Base-by-base conservation (phyloP, 225 moss, liverwort and hornwort species). In the Bryum argenteum region DNA sequence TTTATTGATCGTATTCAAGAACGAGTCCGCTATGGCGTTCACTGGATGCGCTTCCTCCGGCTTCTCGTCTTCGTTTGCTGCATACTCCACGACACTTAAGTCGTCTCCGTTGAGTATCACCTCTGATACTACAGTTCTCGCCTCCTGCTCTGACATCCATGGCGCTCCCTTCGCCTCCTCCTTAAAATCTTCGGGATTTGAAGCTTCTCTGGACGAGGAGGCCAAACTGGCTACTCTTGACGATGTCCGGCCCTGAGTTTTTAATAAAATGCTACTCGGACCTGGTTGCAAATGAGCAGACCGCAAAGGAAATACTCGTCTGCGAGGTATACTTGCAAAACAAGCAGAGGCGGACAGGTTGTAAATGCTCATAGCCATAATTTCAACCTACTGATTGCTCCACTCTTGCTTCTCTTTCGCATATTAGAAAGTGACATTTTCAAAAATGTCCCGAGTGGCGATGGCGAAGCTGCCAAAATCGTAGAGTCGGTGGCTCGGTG, bases 61-160 rank as follows among this genome's bases (percentile, higher is more conserved):
- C 53, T 74, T 21, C 41, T 23, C 65, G 40, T 83, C 83, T 15
- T 73, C 72, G 0, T 40, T 57, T 14, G 0, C 80, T 8, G 80
- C 17, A 66, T 77, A 77, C 59, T 75, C 75, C 12, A 67, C 19
- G 17, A 75, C 74, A 2, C 51, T 53, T 6, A 86, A 75, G 7
- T 80, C 80, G 4, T 80, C 82, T 1, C 63, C 82, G 0, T 57
- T 60, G 9, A 82, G 65, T n/a, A 54, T 55, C n/a, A 77, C 67
- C 59, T 71, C 79, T 14, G 74, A 43, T 17, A 80, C 80, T 57
- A 86, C 68, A 3, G 28, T 22, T 9, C 63, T 54, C n/a, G 71
- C 74, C 58, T 67, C 71, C 16, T 60, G 79, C 38, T 79, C 54
- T 10, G 77, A 47, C 62, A 76, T 73, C 73, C 73, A 77, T 20